phyloP scores from a whole-genome alignment of 2,329 filamentous ascomycete genomes.

The Penicillium sp. region DNA sequence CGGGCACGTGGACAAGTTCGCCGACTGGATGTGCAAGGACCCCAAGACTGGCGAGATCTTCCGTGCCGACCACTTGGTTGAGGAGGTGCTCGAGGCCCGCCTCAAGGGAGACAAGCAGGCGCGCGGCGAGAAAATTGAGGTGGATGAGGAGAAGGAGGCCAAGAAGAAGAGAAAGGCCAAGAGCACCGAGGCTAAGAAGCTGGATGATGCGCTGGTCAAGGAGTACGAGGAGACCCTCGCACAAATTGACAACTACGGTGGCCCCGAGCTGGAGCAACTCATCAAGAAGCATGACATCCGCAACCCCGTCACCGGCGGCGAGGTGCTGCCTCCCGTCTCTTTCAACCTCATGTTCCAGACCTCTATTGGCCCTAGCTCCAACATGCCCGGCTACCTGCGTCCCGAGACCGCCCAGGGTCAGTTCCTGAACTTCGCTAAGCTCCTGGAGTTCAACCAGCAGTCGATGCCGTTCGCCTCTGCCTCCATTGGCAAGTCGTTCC shows the following conservation, averaged over 20 bases:
- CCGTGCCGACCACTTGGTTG: slow-evolving; percentile 92
- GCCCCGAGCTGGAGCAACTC: slow-evolving; percentile 77
- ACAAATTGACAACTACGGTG: slow-evolving; percentile 93
- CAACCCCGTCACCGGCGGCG: slow-evolving; percentile 76
- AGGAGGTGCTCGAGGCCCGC: slow-evolving; percentile 83
- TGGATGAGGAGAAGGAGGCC: slow-evolving; percentile 71
- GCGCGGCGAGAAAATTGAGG: slow-evolving; percentile 67
- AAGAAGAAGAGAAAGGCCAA: slow-evolving; percentile 89
- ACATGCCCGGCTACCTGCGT: slow-evolving; percentile 78
- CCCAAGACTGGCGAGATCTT: slow-evolving; percentile 96
- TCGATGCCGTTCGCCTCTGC: slow-evolving; percentile 96
- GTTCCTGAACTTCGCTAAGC: slow-evolving; percentile 94
- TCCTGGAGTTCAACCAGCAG: slow-evolving; percentile 93
- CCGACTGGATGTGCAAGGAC: slow-evolving; percentile 99
- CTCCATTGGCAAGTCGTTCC: slow-evolving; percentile 95
- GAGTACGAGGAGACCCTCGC: slow-evolving; percentile 92
- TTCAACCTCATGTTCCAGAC: slow-evolving; percentile 99
- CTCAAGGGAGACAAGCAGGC: slow-evolving; percentile 91
- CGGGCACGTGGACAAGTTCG: slow-evolving; percentile 96
- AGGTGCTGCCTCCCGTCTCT: slow-evolving; percentile 75
- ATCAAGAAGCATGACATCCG: slow-evolving; percentile 90
- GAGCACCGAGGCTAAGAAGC: slow-evolving; percentile 73
- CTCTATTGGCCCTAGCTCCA: slow-evolving; percentile 86
- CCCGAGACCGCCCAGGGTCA: slow-evolving; percentile 98
- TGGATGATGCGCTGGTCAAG: slow-evolving; percentile 79